Base-by-base conservation (phyloP, 805 yeast species). In the Saturnispora gosingensis region DNA sequence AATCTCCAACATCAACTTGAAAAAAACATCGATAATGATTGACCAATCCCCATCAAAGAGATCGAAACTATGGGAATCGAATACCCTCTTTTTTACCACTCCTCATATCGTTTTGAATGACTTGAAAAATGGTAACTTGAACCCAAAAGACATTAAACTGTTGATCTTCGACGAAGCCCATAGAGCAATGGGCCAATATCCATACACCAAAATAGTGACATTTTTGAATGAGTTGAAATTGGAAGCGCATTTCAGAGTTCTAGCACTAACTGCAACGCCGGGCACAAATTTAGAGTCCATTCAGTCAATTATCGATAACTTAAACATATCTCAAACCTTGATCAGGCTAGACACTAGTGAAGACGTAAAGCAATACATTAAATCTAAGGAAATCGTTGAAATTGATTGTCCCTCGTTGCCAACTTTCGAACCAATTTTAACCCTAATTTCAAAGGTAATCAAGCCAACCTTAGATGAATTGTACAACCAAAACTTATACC, bases 91-190 rank as follows among this genome's bases (percentile, higher is more conserved):
- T 60, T 93, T 93, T 62, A 81, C 97, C 1, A 93, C 99, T 0
- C 99, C 99, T 0, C 99, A 93, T 61, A 95, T 90, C 5, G 90
- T 93, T 4, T 96, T 88, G 56, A 89, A 89, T 66, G 99, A 93
- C 67, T 71, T 93, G 55, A 73, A 77, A 42, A 70, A 80, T 38
- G 97, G 97, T 0, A 69, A 78, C 1, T 68, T 91, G 24, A 80
- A 88, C 61, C 96, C 98, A 0, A 83, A 80, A 56, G 75, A 76
- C 24, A 72, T 93, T 13, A 84, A 80, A 0, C 78, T 93, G 49
- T 59, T 95, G 43, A 91, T 93, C 2, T 75, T 93, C 24, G 99
- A 93, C 68, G 99, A 93, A 69, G 98, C 99, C 0, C 99, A 93
- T 66, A 72, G 96, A 46, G 89, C 97, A 0, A 83, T 83, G 48